These are phyloP conservation scores for Lagenaria siceraria DNA, from an alignment of 306 rosid genomes.

Conservation along the genomic window DNA sequence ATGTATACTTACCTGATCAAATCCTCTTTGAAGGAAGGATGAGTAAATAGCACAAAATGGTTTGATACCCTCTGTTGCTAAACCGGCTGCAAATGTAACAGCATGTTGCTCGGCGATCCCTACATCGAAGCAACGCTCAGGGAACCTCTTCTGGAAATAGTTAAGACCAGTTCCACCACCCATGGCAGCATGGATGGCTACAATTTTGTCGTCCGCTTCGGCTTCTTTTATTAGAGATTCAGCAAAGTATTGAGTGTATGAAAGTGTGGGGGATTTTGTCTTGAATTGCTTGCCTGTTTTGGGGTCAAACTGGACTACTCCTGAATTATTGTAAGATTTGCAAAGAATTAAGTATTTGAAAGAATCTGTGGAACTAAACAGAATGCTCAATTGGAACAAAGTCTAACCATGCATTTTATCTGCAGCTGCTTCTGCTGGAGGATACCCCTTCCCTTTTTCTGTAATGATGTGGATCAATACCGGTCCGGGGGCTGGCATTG, in stretches of 20 bases:
- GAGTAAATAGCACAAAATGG: constrained; percentile 90
- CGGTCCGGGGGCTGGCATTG: constrained; percentile 64
- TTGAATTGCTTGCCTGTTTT: constrained; percentile 72
- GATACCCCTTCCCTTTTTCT: constrained; percentile 91
- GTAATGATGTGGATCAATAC: constrained; percentile 79
- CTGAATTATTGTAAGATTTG: constrained; percentile 21
- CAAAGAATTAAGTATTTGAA: neutral
- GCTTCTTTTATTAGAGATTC: constrained; percentile 88
- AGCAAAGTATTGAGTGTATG: constrained; percentile 75
- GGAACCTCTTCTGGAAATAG: constrained; percentile 74
- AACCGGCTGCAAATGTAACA: constrained; percentile 90
- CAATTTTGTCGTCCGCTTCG: constrained; percentile 54
- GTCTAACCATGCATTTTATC: constrained; percentile 86
- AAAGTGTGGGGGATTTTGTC: constrained; percentile 44
- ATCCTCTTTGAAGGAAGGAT: constrained; percentile 86
- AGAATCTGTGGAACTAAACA: neutral
- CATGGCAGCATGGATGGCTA: constrained; percentile 96
- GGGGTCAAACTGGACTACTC: constrained; percentile 80
- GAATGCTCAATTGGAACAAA: neutral
- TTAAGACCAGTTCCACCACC: constrained; percentile 91
- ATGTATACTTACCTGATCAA: constrained; percentile 56
- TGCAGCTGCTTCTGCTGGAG: constrained; percentile 75
- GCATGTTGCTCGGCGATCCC: constrained; percentile 97
- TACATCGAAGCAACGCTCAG: constrained; percentile 80
- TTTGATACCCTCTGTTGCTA: constrained; percentile 88